Evolutionary conservation across 768 basidiomycete genomes (phyloP).

Genomic region (Suillus bovinus): DNA sequence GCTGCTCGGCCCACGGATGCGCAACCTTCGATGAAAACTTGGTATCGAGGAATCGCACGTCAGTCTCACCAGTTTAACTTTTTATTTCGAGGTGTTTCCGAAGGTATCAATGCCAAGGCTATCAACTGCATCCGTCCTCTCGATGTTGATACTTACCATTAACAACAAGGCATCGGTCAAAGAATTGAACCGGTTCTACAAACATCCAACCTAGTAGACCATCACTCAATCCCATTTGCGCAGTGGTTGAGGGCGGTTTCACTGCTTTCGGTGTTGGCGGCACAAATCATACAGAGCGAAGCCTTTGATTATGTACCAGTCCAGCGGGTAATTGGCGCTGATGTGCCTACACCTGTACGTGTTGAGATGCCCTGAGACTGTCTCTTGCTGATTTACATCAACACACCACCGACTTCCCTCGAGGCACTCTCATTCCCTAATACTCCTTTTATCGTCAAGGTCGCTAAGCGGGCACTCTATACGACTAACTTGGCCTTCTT

Average conservation of each 20-base stretch:
- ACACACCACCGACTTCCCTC: no score
- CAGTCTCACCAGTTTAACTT: slow-evolving; percentile 20
- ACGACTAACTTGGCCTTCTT: slow-evolving; percentile 59
- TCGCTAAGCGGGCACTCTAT: slow-evolving; percentile 90
- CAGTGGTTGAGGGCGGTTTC: slow-evolving; percentile 98
- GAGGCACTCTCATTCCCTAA: slow-evolving; percentile 94
- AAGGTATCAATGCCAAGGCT: slow-evolving; percentile 96
- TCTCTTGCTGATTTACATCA: slow-evolving; percentile 7
- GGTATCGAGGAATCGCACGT: slow-evolving; percentile 44
- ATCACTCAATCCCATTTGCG: no score
- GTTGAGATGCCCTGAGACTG: slow-evolving; percentile 9
- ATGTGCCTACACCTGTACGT: slow-evolving; percentile 93
- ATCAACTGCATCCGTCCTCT: slow-evolving; percentile 97
- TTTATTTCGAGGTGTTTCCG: slow-evolving; percentile 35
- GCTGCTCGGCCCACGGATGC: slow-evolving; percentile 55
- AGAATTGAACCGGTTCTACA: slow-evolving; percentile 88
- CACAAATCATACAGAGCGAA: slow-evolving; percentile 95
- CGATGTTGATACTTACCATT: slow-evolving; percentile 96
- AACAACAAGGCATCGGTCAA: slow-evolving; percentile 85
- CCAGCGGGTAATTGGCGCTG: slow-evolving; percentile 95
- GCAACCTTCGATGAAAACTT: slow-evolving; percentile 56
- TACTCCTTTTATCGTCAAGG: slow-evolving; percentile 86
- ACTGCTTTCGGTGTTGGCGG: slow-evolving; percentile 97
- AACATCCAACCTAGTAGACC: neutral
- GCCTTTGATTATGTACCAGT: slow-evolving; percentile 98